Base-by-base conservation (phyloP, 139 green algal species). In the Chlamydomonas sp. region DNA sequence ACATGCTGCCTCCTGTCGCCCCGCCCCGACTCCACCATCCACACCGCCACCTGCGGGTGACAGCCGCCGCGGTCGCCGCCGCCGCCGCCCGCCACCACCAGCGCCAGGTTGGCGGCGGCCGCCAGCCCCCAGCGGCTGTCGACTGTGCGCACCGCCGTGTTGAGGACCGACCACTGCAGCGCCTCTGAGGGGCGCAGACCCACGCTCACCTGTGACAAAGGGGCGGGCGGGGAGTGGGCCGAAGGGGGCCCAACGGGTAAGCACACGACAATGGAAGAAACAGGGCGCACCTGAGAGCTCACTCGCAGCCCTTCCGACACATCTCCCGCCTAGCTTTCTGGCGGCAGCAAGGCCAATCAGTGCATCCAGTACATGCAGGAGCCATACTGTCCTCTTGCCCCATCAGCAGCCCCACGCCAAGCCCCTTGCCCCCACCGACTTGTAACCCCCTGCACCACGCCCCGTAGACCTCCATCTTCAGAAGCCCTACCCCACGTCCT, bases 121-220 rank as follows among this genome's bases (percentile, higher is more conserved):
- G 20, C 9, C 60, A 66, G 69, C 60, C 7, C n/a, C 62, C 74
- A 73, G 31, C 73, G n/a, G 72, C 62, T 59, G 63, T 82, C 83
- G 63, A 76, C 67, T 4, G n/a, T 10, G 62, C 83, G 83, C n/a
- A 88, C 86, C 5, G 83, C 71, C 10, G 58, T 6, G 83, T 89
- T 91, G 60, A 88, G 78, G 60, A 91, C 91, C 63, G 87, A 91
- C 90, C 90, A 93, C 87, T 91, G 84, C 67, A 91, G 87, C 60
- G 88, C 79, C 90, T 93, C 83, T 0, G 64, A 73, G 17, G 90
- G 87, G 3, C 90, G 90, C 68, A 91, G 74, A 18, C 90, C 90
- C 64, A 89, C 59, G 57, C 73, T 91, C 10, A 93, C 62, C 90
- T 93, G 87, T 20, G 62, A 8, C 1, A 3, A 3, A 20, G 31